These are phyloP conservation scores for Fusarium sp. DNA, from an alignment of 2,329 filamentous ascomycete genomes.

Conservation along the genomic window DNA sequence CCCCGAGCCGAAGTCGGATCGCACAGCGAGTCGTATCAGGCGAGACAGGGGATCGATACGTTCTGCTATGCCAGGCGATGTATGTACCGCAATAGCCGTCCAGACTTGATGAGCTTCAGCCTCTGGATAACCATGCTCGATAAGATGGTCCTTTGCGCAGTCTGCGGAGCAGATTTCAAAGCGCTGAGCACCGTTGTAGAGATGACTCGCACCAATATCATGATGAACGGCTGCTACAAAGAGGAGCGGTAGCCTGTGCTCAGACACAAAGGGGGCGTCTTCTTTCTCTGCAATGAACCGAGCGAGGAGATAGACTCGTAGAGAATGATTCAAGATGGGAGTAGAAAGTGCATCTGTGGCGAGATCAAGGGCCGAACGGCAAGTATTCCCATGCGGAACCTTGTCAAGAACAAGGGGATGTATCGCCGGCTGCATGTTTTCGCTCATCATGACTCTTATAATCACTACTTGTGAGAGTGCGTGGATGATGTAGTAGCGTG, in stretches of 20 bases:
- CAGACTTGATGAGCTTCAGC: constrained; percentile 50
- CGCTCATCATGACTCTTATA: constrained; percentile 5
- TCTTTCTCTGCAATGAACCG: constrained; percentile 42
- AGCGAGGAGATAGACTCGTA: constrained; percentile 48
- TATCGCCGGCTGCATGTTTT: constrained; percentile 3
- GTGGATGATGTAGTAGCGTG: neutral
- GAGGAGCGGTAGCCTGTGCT: constrained; percentile 39
- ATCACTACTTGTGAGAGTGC: neutral
- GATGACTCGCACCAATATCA: constrained; percentile 52
- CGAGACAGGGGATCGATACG: constrained; percentile 52
- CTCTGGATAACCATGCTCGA: constrained; percentile 43
- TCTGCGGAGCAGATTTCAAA: constrained; percentile 55
- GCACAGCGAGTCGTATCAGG: constrained; percentile 50
- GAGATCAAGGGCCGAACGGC: constrained; percentile 32
- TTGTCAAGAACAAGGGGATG: neutral
- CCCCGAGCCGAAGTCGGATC: constrained; percentile 49
- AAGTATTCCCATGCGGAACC: constrained; percentile 35
- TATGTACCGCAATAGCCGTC: constrained; percentile 54
- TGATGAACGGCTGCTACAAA: constrained; percentile 55
- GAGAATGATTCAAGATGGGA: constrained; percentile 50
- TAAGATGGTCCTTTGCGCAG: constrained; percentile 48
- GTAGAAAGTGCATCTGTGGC: constrained; percentile 36
- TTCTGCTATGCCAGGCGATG: constrained; percentile 54
- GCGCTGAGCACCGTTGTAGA: constrained; percentile 50
- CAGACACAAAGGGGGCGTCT: constrained; percentile 12